Conservation (phyloP, 768 basidiomycete species). For the Boletus pseudo-olivaceus region DNA sequence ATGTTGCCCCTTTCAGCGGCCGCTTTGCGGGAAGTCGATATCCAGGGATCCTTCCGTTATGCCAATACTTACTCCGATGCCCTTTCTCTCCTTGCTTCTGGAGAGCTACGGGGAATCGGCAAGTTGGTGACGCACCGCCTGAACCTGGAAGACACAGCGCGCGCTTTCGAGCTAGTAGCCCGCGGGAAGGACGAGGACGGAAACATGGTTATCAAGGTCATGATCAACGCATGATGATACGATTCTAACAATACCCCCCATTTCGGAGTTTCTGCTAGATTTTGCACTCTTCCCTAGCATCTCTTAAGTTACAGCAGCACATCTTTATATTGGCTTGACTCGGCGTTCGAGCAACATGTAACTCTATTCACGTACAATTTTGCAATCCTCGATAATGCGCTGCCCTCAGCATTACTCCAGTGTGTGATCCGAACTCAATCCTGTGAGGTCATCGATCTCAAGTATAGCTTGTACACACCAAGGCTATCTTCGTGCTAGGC, state of each 20-base stretch:
- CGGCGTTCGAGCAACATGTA: conserved; percentile 21
- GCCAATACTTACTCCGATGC: conserved; percentile 90
- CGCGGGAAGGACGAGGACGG: conserved; percentile 77
- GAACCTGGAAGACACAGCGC: conserved; percentile 55
- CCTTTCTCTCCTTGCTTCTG: conserved; percentile 64
- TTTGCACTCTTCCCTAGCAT: conserved; percentile 7
- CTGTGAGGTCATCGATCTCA: conserved; percentile 13
- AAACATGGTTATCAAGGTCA: conserved; percentile 84
- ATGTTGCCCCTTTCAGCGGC: conserved; percentile 81
- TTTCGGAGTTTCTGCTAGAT: conserved; percentile 9
- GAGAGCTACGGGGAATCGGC: conserved; percentile 58
- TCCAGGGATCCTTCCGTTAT: conserved; percentile 89
- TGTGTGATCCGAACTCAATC: not conserved
- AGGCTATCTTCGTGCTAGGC: conserved; percentile 6
- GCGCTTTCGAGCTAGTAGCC: conserved; percentile 80
- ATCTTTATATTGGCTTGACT: conserved; percentile 9
- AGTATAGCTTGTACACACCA: not conserved
- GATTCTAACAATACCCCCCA: not conserved
- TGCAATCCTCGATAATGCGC: conserved; percentile 5
- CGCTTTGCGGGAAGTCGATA: conserved; percentile 86
- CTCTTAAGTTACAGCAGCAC: conserved; percentile 13
- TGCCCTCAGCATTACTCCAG: not conserved
- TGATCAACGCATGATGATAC: conserved; percentile 53
- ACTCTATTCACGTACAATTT: conserved; percentile 14
- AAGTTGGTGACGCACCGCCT: conserved; percentile 82